These are phyloP conservation scores for Ajuga reptans DNA, from an alignment of 305 asterid genomes.

Conservation along the genomic window DNA sequence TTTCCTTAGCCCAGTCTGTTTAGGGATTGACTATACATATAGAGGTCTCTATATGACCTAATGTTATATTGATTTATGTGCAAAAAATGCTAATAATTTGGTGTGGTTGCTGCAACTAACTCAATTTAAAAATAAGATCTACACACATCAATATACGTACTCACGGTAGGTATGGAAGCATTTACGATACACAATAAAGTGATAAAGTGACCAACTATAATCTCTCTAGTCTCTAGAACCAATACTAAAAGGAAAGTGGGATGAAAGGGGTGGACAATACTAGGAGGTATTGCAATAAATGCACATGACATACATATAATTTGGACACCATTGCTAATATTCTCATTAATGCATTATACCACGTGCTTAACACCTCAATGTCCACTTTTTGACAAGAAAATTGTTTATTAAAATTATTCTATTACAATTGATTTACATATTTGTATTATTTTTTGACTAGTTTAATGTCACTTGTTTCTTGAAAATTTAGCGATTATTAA, in stretches of 20 bases:
- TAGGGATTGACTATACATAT: too few species aligned
- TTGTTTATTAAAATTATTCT: neutral
- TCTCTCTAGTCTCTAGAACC: neutral
- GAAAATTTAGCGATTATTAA: too few species aligned
- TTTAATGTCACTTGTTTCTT: too few species aligned
- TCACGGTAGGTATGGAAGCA: too few species aligned
- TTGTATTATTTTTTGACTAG: neutral
- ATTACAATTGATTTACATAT: neutral
- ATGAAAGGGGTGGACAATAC: conserved; percentile 19
- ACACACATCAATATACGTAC: too few species aligned
- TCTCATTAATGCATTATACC: conserved; percentile 27
- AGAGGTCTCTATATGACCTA: too few species aligned
- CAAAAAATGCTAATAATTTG: too few species aligned
- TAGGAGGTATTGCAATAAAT: conserved; percentile 23
- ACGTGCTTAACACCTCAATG: conserved; percentile 31
- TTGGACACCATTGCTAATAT: conserved; percentile 4
- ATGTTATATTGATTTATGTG: too few species aligned
- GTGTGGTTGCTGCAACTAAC: too few species aligned
- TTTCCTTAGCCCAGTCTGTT: too few species aligned
- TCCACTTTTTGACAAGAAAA: neutral
- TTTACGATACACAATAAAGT: neutral
- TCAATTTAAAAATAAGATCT: too few species aligned
- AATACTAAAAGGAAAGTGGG: conserved; percentile 10
- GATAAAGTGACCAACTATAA: neutral
- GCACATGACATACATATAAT: conserved; percentile 32